Base-by-base conservation (phyloP, 495 filamentous ascomycete species). In the Penicillium paradoxum region DNA sequence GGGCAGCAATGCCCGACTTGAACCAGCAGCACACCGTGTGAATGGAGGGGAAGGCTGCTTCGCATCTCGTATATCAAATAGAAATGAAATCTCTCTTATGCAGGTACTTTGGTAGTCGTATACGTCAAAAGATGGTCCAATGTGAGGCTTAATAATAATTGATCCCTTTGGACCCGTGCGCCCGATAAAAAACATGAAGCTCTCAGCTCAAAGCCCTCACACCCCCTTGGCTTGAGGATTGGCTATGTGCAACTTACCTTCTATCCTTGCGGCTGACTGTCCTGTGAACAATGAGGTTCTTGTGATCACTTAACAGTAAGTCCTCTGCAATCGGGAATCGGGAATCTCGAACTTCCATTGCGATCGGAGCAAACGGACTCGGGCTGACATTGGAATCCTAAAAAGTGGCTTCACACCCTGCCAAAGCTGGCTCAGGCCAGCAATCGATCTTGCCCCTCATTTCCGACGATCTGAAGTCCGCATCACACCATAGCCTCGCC, bases 401-500 rank as follows among this genome's bases (percentile, higher is more conserved):
- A 24, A 42, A 27, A 74, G 71, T 74, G 71, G 65, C 71, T 49
- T 70, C 69, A 52, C 62, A 74, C 64, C 63, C 65, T 34, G 63
- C 66, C 54, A 71, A 71, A 58, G 62, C 68, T 55, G 60, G 72
- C 57, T 57, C 61, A 49, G 64, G 67, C 66, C 72, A 75, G 66
- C 67, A 45, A 66, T 63, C 51, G 17, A 7, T n/a, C 14, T 66
- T 73, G 67, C 71, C 74, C 71, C 69, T 75, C 68, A 63, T 74
- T 53, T 62, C 72, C 58, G 72, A 76, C 64, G 73, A 75, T 46
- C 60, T 68, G 17, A 69, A 57, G 53, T 58, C 64, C 41, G 58
- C 62, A 63, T 72, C 73, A 63, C 73, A 73, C 62, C 73, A 74
- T 64, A 65, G 40, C 37, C 62, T 73, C 47, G 54, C 69, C 52